Evolutionary conservation across 495 filamentous ascomycete species (phyloP).

Genomic region (Hypoxylon fuscum): DNA sequence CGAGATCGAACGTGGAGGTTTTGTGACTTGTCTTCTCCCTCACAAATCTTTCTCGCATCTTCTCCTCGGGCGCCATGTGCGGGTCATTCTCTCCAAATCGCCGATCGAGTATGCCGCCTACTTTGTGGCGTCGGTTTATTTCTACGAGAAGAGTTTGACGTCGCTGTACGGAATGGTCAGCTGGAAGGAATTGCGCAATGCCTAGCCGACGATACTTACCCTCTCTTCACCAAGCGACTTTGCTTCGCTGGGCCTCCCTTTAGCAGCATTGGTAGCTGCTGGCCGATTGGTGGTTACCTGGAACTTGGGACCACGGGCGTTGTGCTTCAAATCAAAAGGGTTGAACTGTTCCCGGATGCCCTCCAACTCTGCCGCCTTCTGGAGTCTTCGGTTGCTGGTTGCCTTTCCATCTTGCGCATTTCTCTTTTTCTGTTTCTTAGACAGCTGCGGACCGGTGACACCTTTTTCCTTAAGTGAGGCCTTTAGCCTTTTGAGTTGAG

Average conservation of each 20-base stretch:
- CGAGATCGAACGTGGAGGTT: conserved; percentile 84
- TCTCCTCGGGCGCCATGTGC: conserved; percentile 91
- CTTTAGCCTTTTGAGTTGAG: conserved; percentile 95
- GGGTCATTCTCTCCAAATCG: conserved; percentile 97
- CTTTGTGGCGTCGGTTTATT: conserved; percentile 85
- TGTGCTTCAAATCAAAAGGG: conserved; percentile 89
- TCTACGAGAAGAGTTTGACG: conserved; percentile 83
- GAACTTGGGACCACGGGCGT: conserved; percentile 75
- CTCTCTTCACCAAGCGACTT: conserved; percentile 89
- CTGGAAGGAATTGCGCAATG: background rate
- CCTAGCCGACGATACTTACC: conserved; percentile 58
- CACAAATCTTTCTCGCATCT: conserved; percentile 88
- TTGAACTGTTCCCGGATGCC: conserved; percentile 95
- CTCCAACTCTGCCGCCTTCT: conserved; percentile 76
- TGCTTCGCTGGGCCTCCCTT: conserved; percentile 77
- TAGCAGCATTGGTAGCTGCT: conserved; percentile 58
- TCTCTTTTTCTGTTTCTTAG: conserved; percentile 87
- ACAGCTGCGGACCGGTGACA: conserved; percentile 85
- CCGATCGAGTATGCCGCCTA: conserved; percentile 89
- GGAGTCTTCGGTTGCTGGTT: conserved; percentile 73
- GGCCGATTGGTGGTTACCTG: conserved; percentile 71
- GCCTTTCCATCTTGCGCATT: conserved; percentile 69
- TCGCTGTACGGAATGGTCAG: conserved; percentile 57
- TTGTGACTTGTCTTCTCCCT: conserved; percentile 81
- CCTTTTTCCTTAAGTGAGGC: conserved; percentile 86